A percentile compares a stretch with the other conserved stretches of the same genome.
phyloP scores from a whole-genome alignment of 129 eudicot species.

The Deinandra increscens region DNA sequence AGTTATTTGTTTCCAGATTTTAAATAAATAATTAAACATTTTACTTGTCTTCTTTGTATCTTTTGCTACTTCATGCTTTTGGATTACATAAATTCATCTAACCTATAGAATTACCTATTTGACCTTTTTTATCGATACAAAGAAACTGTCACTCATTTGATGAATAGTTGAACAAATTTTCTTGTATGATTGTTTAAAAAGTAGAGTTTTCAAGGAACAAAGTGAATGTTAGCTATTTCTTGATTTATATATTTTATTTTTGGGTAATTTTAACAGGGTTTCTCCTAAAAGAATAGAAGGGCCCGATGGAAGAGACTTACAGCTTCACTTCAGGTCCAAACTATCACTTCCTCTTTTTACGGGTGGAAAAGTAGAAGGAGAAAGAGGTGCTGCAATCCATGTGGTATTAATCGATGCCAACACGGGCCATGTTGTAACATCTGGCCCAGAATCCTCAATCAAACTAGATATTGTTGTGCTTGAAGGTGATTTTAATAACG shows the following conservation, averaged over 20 bases:
- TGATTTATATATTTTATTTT: slow-evolving; percentile 5
- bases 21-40: not conserved
- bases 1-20: not conserved
- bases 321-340: slow-evolving; percentile 81
- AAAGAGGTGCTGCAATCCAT: slow-evolving; percentile 87
- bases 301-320: slow-evolving; percentile 88
- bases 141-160: slow-evolving; percentile 1
- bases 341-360: slow-evolving; percentile 92
- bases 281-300: slow-evolving; percentile 91
- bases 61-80: slow-evolving; percentile 7
- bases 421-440: slow-evolving; percentile 69
- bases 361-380: slow-evolving; percentile 98
- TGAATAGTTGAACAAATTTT: not conserved
- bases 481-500: slow-evolving; percentile 96
- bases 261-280: slow-evolving; percentile 44
- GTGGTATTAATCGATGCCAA: slow-evolving; percentile 77
- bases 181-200: not conserved
- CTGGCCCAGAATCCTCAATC: slow-evolving; percentile 77
- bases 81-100: slow-evolving; percentile 1
- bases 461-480: slow-evolving; percentile 90
- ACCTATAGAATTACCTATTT: not conserved
- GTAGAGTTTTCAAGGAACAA: not conserved
- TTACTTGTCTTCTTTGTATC: not conserved
- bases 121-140: not conserved
- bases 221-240: not conserved